These are phyloP conservation scores for Podaxis sp. DNA, from an alignment of 768 basidiomycete species.

Conservation along the genomic window DNA sequence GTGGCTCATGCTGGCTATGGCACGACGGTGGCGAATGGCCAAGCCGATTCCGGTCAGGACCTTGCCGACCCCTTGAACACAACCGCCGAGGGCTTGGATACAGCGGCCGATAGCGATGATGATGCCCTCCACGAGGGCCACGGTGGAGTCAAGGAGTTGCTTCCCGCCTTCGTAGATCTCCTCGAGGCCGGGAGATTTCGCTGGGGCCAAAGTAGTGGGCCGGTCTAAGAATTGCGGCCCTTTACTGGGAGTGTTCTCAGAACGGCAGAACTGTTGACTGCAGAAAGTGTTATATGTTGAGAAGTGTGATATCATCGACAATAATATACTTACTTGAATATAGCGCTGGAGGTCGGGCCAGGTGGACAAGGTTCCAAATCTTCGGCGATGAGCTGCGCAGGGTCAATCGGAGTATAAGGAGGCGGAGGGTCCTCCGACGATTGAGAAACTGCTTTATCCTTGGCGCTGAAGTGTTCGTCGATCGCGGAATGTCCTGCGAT, in stretches of 20 bases:
- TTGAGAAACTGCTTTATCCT: not conserved
- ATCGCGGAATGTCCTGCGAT: not conserved
- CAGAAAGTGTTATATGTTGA: not conserved
- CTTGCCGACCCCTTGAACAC: not conserved
- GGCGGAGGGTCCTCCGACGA: conserved; percentile 1
- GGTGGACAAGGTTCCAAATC: not conserved
- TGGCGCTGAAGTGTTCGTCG: not conserved
- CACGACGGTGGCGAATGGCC: not conserved
- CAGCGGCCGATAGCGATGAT: not conserved
- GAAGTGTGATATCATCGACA: not conserved
- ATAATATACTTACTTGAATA: not conserved
- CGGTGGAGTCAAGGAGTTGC: not conserved
- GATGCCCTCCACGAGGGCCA: not conserved
- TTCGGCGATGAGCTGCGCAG: not conserved
- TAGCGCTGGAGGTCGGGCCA: not conserved
- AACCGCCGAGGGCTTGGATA: not conserved
- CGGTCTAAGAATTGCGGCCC: too few relatives aligned
- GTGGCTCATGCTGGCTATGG: not conserved
- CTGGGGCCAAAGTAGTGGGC: too few relatives aligned
- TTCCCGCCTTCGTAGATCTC: not conserved
- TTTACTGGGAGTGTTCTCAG: too few relatives aligned
- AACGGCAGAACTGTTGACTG: conserved; percentile 1
- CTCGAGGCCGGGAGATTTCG: not conserved
- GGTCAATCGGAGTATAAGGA: not conserved
- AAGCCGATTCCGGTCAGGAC: not conserved